Base-by-base conservation (phyloP, 306 rosid species). In the Glycine latifolia region DNA sequence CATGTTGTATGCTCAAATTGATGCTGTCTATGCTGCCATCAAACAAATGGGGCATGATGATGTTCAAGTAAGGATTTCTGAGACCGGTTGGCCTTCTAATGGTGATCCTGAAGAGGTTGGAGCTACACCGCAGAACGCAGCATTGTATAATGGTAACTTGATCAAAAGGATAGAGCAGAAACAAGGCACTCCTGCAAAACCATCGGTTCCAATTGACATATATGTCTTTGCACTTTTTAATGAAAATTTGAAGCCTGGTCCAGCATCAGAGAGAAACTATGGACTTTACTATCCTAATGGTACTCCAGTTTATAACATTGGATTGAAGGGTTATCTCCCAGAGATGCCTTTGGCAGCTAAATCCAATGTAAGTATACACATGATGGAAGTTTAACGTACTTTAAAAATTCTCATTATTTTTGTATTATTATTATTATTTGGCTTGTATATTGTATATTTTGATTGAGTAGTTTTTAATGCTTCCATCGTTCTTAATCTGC, bases 41-140 rank as follows among this genome's bases (percentile, higher is more conserved):
- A 89, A 86, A 75, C 85, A 69, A 0, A 55, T 91, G 90, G 98
- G 98, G 10, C 92, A 87, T 67, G 80, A 80, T 0, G 89, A 91
- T 50, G n/a, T 94, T 5, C 92, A 77, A 39, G 97, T 94, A 15
- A 75, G 88, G 49, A 79, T 94, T 73, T 94, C 98, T 0, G 98
- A 94, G 76, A 94, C 98, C 0, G 98, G 97, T 11, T 94, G 98
- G 98, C 98, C 98, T 31, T 94, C 98, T 2, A 86, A 80, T 35
- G 97, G 98, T 14, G 97, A 94, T 56, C 11, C 71, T 1, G 71
- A 90, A 41, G 98, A 94, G 75, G 69, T 73, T 50, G 98, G 98
- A 46, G 98, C 97, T 8, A 84, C 92, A 9, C 82, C 79, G 35
- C 91, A 85, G 55, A 94, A 94, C 81, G 98, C 98, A 1, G 87